Evolutionary conservation across 805 yeast genomes (phyloP).

Genomic region (Torulaspora delbrueckii): DNA sequence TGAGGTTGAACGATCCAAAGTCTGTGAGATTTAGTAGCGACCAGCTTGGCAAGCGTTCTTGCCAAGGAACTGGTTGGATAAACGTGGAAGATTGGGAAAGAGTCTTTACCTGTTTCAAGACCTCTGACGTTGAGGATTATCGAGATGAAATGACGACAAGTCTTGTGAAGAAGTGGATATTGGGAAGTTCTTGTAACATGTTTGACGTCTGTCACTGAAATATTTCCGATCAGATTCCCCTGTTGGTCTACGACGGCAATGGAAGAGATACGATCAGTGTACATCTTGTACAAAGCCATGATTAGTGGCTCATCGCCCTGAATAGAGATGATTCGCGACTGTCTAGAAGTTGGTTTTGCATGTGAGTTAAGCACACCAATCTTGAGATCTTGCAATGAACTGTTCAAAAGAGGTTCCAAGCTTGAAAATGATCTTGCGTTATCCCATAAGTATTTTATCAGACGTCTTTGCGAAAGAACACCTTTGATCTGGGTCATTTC

Average conservation of each 20-base stretch:
- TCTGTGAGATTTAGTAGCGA: conserved; percentile 91
- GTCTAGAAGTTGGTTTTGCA: conserved; percentile 36
- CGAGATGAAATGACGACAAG: conserved; percentile 83
- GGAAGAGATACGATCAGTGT: conserved; percentile 75
- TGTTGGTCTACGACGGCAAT: conserved; percentile 86
- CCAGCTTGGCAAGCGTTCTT: conserved; percentile 87
- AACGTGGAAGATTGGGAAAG: conserved; percentile 94
- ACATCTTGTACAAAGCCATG: conserved; percentile 84
- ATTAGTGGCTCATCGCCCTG: conserved; percentile 83
- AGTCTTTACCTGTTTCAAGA: conserved; percentile 78
- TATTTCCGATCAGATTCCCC: conserved; percentile 77
- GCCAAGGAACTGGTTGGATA: conserved; percentile 73
- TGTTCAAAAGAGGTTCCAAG: conserved; percentile 67
- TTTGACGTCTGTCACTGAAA: conserved; percentile 89
- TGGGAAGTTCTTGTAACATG: conserved; percentile 84
- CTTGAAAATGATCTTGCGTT: conserved; percentile 82
- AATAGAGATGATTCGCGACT: conserved; percentile 65
- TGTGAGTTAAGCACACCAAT: conserved; percentile 56
- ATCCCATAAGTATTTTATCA: conserved; percentile 83
- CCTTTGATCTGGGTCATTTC: conserved; percentile 63
- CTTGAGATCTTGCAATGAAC: conserved; percentile 63
- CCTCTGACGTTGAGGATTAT: conserved; percentile 86
- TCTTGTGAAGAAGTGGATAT: conserved; percentile 71
- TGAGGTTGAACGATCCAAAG: conserved; percentile 72
- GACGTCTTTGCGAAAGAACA: conserved; percentile 83